Evolutionary conservation across 495 filamentous ascomycete species (phyloP).

Genomic region (Schizothecium vesticola): DNA sequence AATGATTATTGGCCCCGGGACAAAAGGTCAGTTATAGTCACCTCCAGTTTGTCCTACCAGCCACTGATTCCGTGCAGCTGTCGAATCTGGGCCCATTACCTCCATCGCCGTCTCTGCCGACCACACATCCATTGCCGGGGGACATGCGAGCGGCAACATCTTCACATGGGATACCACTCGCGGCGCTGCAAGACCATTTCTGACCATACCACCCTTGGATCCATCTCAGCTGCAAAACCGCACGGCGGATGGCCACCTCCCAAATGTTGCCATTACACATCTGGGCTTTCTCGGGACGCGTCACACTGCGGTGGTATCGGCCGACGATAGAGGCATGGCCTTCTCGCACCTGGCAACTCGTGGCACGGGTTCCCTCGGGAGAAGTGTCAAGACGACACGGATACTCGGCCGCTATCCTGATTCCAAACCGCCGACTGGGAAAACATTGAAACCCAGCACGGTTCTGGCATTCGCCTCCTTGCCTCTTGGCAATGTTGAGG

Average conservation of each 20-base stretch:
- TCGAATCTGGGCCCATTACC: conserved; percentile 85
- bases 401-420: conserved; percentile 89
- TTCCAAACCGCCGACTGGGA: conserved; percentile 46
- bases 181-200: conserved; percentile 69
- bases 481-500: conserved; percentile 86
- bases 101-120: conserved; percentile 89
- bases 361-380: conserved; percentile 77
- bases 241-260: conserved; percentile 73
- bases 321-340: conserved; percentile 92
- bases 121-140: conserved; percentile 82
- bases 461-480: conserved; percentile 88
- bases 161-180: conserved; percentile 93
- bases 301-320: conserved; percentile 96
- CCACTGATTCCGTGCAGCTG: conserved; percentile 46
- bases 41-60: not conserved
- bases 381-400: conserved; percentile 81
- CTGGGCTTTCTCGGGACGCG: conserved; percentile 91
- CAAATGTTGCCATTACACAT: conserved; percentile 72
- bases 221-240: conserved; percentile 57
- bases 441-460: conserved; percentile 84
- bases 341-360: conserved; percentile 94
- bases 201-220: conserved; percentile 76
- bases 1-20: conserved; percentile 87
- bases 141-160: conserved; percentile 84
- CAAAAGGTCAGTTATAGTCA: conserved; percentile 60